A percentile compares a stretch with the other conserved stretches of the same genome.
Evolutionary conservation across 1,284 basidiomycete genomes (phyloP).

Genomic region (Apiotrichum brassicae): DNA sequence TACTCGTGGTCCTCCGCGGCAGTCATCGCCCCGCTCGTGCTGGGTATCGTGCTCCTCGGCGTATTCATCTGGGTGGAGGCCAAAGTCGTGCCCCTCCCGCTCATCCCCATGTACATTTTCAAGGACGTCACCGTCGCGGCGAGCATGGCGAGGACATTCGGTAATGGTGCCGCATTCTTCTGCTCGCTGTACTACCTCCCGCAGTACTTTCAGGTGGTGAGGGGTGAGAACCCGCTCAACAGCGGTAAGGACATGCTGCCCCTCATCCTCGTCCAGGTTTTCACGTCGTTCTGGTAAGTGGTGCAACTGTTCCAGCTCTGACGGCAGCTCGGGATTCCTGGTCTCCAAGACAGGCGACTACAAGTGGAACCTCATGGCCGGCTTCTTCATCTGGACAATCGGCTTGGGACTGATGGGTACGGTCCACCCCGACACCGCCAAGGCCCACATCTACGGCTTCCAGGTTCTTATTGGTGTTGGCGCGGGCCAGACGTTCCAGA

Average conservation of each 20-base stretch:
- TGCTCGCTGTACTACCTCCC: constrained; percentile 48
- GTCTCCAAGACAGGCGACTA: constrained; percentile 62
- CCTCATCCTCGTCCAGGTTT: constrained; percentile 57
- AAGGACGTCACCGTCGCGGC: constrained; percentile 60
- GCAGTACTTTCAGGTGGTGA: constrained; percentile 65
- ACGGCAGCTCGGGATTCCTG: constrained; percentile 50
- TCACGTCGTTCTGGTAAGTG: constrained; percentile 37
- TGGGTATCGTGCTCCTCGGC: constrained; percentile 53
- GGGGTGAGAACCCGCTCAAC: constrained; percentile 57
- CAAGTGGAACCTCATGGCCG: constrained; percentile 56
- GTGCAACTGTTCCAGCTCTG: accelerated
- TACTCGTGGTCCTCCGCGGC: constrained; percentile 60
- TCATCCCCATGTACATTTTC: constrained; percentile 66
- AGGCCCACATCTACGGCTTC: constrained; percentile 56
- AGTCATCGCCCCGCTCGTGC: constrained; percentile 57
- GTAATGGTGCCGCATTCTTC: constrained; percentile 50
- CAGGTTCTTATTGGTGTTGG: constrained; percentile 63
- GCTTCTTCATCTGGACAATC: constrained; percentile 61
- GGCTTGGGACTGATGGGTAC: constrained; percentile 62
- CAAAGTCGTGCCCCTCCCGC: constrained; percentile 60
- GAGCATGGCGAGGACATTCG: constrained; percentile 61
- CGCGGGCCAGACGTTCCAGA: constrained; percentile 51
- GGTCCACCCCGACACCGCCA: constrained; percentile 51
- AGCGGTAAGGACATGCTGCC: constrained; percentile 60
- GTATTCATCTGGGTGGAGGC: constrained; percentile 67